Evolutionary conservation across 495 filamentous ascomycete species (phyloP), one percentile per base, ranked within the genome.

Genomic region (Filosporella fistucella): DNA sequence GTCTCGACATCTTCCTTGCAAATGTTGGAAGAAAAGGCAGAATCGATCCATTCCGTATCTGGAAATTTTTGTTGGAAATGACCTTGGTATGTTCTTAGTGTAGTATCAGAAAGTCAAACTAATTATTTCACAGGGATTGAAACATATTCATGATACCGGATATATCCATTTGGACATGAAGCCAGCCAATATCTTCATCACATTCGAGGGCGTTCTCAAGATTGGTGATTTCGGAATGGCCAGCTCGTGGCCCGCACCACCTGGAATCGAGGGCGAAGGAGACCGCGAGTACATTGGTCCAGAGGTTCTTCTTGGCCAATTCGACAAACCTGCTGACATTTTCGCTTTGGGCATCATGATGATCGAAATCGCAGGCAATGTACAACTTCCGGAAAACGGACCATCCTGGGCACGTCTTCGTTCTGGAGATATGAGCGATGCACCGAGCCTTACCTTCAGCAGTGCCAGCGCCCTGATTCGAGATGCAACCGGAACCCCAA

Each of bases 201-300:
- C 86, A 8, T 91, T 86, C 62, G 89, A 96, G 63, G 94, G 93
- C 21, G 80, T 84, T 17, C 68, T 98, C 32, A 98, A 97, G 66
- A 94, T 98, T 57, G 91, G 81, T 35, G 93, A 98, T 67, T 98
- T 98, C 63, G 93, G 93, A 32, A 81, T 97, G 76, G 90, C 93
- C 33, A 78, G 81, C n/a, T 55, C 67, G 13, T 88, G 84, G 81
- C 90, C 91, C 1, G 85, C 82, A 6, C 74, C 82, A 41, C 67
- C 76, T 20, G 80, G 80, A 20, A 82, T 94, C 29, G 93, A 98
- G 45, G 81, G 86, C 24, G 93, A 98, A 67, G 93, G 93, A 14
- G 93, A 98, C 58, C 86, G 93, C 36, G 88, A 93, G 59, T 98
- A 98, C 60, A 89, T 98, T 57, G 90, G 85, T 6, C 90, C 91